Conservation (phyloP, 208 protist genomes). For the Naegleria lovaniensis region DNA sequence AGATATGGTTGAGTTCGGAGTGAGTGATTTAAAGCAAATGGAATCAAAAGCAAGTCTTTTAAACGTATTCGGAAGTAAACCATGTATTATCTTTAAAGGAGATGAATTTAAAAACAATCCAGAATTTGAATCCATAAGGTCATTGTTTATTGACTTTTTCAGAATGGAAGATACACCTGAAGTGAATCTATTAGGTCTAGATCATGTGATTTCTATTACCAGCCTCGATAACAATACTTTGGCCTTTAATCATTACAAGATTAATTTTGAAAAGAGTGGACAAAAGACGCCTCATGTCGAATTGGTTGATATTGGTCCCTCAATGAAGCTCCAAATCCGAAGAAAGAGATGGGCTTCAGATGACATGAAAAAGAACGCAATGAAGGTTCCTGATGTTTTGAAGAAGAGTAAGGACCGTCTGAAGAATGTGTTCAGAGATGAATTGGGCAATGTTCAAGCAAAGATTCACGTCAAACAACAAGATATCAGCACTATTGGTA, state of each 20-base stretch:
- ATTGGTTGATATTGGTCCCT: neutral
- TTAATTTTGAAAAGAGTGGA: slow-evolving; percentile 2
- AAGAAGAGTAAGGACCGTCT: neutral
- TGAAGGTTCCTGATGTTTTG: slow-evolving; percentile 18
- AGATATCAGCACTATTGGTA: slow-evolving; percentile 12
- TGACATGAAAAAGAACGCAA: slow-evolving; percentile 8
- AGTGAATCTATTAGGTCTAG: slow-evolving; percentile 17
- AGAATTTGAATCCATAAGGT: neutral
- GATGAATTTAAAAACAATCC: slow-evolving; percentile 23
- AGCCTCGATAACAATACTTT: neutral
- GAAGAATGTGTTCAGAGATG: slow-evolving; percentile 13
- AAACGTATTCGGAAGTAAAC: neutral
- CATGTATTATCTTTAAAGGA: slow-evolving; percentile 24
- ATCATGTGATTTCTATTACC: slow-evolving; percentile 18
- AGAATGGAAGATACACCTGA: neutral
- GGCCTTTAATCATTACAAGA: neutral
- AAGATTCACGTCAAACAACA: slow-evolving; percentile 14
- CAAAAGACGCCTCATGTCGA: slow-evolving; percentile 11
- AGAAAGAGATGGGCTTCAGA: neutral
- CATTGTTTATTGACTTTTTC: slow-evolving; percentile 17
- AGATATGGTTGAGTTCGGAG: slow-evolving; percentile 32
- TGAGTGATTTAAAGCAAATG: neutral
- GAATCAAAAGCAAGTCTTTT: neutral
- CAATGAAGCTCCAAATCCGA: neutral
- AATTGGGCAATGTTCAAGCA: neutral